Percentiles rank a stretch among this genome's conserved stretches.
Evolutionary conservation across 805 yeast genomes (phyloP).

Genomic region (Candida sphagnicola): DNA sequence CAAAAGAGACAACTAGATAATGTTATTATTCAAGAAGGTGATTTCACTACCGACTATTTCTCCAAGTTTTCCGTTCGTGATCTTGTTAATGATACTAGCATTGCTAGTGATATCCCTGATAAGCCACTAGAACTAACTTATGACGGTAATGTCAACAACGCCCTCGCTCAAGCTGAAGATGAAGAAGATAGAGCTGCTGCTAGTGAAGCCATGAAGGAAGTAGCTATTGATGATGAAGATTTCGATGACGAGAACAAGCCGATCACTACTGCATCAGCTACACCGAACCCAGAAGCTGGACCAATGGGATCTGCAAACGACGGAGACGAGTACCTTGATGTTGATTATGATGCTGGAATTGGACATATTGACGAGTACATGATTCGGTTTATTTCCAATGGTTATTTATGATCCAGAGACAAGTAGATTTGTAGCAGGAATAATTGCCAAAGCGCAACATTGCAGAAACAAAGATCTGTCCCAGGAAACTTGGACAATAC

Average conservation of each 20-base stretch:
- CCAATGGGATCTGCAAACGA: slow-evolving; percentile 13
- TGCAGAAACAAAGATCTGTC: too few species aligned
- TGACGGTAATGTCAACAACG: slow-evolving; percentile 47
- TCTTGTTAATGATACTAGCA: slow-evolving; percentile 62
- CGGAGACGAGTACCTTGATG: slow-evolving; percentile 21
- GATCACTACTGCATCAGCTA: slow-evolving; percentile 20
- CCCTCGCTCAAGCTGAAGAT: slow-evolving; percentile 91
- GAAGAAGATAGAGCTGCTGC: slow-evolving; percentile 91
- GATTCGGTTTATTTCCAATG: slow-evolving; percentile 86
- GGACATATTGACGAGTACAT: slow-evolving; percentile 95
- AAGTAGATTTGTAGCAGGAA: too few species aligned
- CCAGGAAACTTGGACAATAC: too few species aligned
- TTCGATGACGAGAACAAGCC: slow-evolving; percentile 51
- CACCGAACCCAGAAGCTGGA: slow-evolving; percentile 22
- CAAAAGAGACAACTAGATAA: slow-evolving; percentile 92
- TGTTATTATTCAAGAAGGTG: slow-evolving; percentile 96
- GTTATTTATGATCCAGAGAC: slow-evolving; percentile 46
- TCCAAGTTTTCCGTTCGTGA: slow-evolving; percentile 84
- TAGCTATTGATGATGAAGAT: slow-evolving; percentile 79
- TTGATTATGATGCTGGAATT: slow-evolving; percentile 57
- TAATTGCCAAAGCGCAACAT: too few species aligned
- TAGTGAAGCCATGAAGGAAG: slow-evolving; percentile 80
- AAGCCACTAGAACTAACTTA: slow-evolving; percentile 31
- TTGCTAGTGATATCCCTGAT: slow-evolving; percentile 35
- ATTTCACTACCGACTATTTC: slow-evolving; percentile 95